Evolutionary conservation across 176 grass and related monocot species (phyloP).

Genomic region (Typha latifolia): DNA sequence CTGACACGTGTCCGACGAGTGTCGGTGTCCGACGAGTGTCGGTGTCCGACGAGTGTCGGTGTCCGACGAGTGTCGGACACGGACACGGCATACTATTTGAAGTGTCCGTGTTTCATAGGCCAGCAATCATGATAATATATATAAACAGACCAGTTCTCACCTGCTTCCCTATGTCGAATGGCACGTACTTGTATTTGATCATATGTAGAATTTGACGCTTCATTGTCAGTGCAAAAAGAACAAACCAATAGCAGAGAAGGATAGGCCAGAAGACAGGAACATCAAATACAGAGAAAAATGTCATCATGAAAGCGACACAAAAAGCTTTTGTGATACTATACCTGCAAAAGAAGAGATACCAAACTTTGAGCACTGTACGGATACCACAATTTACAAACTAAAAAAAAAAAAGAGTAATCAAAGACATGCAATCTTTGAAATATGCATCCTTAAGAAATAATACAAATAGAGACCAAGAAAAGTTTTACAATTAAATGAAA

Average conservation of each 20-base stretch:
- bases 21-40: too few species aligned
- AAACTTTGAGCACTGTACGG: neutral
- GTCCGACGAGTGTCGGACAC: too few species aligned
- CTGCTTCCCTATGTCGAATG: conserved; percentile 75
- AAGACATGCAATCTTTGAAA: neutral
- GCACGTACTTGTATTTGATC: conserved; percentile 81
- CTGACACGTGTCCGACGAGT: too few species aligned
- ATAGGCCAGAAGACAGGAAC: conserved; percentile 93
- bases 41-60: too few species aligned
- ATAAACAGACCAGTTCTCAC: conserved; percentile 13
- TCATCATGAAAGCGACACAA: conserved; percentile 77
- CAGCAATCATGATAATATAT: neutral
- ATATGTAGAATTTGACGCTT: conserved; percentile 83
- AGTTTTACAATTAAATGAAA: too few species aligned
- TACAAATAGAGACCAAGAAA: neutral
- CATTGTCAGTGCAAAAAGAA: conserved; percentile 80
- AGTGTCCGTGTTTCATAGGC: too few species aligned
- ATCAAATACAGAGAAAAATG: conserved; percentile 83
- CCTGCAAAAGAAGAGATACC: conserved; percentile 32
- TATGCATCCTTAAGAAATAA: neutral
- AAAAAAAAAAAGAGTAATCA: neutral
- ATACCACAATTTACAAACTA: neutral
- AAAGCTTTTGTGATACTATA: conserved; percentile 80
- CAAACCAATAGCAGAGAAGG: conserved; percentile 73
- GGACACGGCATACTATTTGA: too few species aligned